Evolutionary conservation across 2,329 filamentous ascomycete species (phyloP), one percentile per base, ranked within the genome.

Genomic region (Dryadomyces sulphureus): DNA sequence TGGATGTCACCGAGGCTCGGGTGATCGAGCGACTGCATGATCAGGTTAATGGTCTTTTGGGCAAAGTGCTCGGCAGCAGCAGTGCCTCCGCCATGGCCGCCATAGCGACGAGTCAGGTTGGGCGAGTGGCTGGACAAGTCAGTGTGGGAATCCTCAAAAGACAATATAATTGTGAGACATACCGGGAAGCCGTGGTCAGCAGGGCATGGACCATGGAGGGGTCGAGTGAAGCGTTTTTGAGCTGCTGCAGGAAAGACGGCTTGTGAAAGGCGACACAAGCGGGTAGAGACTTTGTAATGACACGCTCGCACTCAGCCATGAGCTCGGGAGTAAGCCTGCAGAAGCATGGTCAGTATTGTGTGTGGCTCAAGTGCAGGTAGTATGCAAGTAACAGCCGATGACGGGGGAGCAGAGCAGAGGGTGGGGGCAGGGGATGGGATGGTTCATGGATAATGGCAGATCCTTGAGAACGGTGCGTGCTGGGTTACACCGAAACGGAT

Each of bases 221-320:
- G 48, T 78, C 74, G 30, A 78, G 65, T 2, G 67, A 65, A 20
- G 64, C 67, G 53, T 65, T 73, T 63, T 77, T 77, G 43, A 78
- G 65, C 56, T 77, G 74, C 59, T 75, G 72, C 30, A 78, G 58
- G 59, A 77, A 77, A 2, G 73, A 73, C 7, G 74, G 73, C 62
- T 77, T 77, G 63, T 78, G 74, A 57, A 78, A 78, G 55, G 73
- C 74, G 38, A 78, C 72, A 56, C 73, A 77, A 50, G 74, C 72
- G 35, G 74, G 74, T 54, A 77, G 68, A 14, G 73, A 75, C 64
- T 75, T 77, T 54, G 68, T 70, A 54, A 78, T 70, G 56, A 77
- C 72, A 48, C 73, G 68, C 60, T 78, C 74, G 58, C 73, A 77
- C 61, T 78, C 74, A 52, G 67, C 62, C 50, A 76, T 64, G 50